A percentile compares a stretch with the other conserved stretches of the same genome.
These are phyloP conservation scores for Haberlea rhodopensis DNA, from an alignment of 257 asterid genomes.

Conservation along the genomic window DNA sequence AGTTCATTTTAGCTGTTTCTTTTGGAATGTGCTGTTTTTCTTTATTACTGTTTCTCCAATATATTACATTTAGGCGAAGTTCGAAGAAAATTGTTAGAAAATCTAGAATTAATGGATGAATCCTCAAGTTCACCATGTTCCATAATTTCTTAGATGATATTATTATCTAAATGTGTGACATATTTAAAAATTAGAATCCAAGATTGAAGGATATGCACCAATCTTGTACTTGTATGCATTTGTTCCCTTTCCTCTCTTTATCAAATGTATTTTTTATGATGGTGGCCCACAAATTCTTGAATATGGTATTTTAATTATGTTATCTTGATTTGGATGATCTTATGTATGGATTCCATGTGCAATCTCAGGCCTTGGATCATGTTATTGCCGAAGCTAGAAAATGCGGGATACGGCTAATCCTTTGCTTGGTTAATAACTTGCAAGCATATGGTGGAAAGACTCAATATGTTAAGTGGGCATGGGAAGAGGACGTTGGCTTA, in stretches of 20 bases:
- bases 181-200: background rate
- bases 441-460: conserved; percentile 97
- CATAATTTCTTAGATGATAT: too few species aligned
- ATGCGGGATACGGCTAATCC: conserved; percentile 69
- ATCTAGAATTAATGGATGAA: conserved; percentile 15
- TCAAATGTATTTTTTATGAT: conserved; percentile 14
- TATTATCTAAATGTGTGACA: background rate
- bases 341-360: conserved; percentile 17
- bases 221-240: conserved; percentile 4
- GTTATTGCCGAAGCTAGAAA: conserved; percentile 84
- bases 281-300: conserved; percentile 20
- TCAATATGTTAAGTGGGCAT: conserved; percentile 98
- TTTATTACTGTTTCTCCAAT: conserved; percentile 1
- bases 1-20: background rate
- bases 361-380: conserved; percentile 80
- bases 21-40: background rate
- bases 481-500: conserved; percentile 95
- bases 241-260: conserved; percentile 4
- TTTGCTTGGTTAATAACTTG: conserved; percentile 86
- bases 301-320: conserved; percentile 6
- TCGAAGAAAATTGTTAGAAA: background rate
- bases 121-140: background rate
- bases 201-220: background rate
- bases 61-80: conserved; percentile 5
- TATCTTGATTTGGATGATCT: conserved; percentile 15